Conservation (phyloP, 352 stramenopile species). For the Phytopythium mirpurense region DNA sequence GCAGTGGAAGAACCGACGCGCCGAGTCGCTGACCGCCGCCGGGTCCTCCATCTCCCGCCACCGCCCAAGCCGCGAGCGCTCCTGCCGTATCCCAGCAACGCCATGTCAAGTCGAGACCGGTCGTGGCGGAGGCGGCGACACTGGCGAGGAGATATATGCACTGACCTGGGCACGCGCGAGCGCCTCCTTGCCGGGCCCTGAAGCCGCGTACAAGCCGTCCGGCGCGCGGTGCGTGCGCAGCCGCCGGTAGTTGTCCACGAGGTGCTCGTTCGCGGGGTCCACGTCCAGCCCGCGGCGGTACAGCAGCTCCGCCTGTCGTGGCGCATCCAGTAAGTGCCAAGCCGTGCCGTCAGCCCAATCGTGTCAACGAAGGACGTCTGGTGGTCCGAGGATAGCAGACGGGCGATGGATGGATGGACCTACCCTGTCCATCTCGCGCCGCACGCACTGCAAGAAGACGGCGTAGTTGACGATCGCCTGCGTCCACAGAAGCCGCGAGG, state of each 20-base stretch:
- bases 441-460: slow-evolving; percentile 50
- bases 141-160: too few relatives aligned
- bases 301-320: slow-evolving; percentile 56
- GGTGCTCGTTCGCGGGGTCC: slow-evolving; percentile 34
- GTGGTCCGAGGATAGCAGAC: too few relatives aligned
- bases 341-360: too few relatives aligned
- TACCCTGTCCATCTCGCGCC: slow-evolving; percentile 58
- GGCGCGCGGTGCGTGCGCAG: slow-evolving; percentile 48
- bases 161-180: slow-evolving; percentile 32
- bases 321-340: too few relatives aligned
- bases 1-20: slow-evolving; percentile 43
- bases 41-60: slow-evolving; percentile 53
- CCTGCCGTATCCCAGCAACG: slow-evolving; percentile 10
- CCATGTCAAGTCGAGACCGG: too few relatives aligned
- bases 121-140: too few relatives aligned
- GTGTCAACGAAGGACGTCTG: too few relatives aligned
- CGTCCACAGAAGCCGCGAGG: too few relatives aligned
- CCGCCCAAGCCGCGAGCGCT: slow-evolving; percentile 10
- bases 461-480: slow-evolving; percentile 64
- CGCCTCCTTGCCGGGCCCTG: slow-evolving; percentile 46
- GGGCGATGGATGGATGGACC: too few relatives aligned
- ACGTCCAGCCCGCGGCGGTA: slow-evolving; percentile 61
- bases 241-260: slow-evolving; percentile 58
- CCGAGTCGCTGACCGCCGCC: slow-evolving; percentile 12
- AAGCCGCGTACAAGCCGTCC: slow-evolving; percentile 36